Evolutionary conservation across 1,284 basidiomycete species (phyloP).

Genomic region (Hypsizygus ulmarius): DNA sequence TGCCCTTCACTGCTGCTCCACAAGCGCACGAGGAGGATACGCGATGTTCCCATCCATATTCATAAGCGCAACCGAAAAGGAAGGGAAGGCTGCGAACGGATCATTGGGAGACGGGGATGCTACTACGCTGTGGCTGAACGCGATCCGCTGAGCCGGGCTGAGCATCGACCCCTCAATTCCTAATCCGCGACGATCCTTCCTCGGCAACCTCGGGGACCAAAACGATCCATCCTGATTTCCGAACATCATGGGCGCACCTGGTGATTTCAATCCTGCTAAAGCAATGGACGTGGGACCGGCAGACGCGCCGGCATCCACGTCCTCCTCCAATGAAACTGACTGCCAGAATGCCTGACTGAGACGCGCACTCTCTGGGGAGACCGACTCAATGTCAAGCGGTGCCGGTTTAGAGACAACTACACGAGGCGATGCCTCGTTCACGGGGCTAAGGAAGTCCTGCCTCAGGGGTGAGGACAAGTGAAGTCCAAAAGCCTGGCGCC

Average conservation of each 20-base stretch:
- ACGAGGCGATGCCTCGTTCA: conserved; percentile 20
- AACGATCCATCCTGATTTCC: conserved; percentile 34
- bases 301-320: conserved; percentile 9
- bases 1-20: conserved; percentile 14
- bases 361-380: conserved; percentile 10
- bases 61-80: conserved; percentile 36
- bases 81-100: conserved; percentile 41
- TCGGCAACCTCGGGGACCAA: conserved; percentile 35
- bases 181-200: conserved; percentile 17
- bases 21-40: conserved; percentile 29
- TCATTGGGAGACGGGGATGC: conserved; percentile 42
- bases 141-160: conserved; percentile 30
- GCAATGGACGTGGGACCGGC: conserved; percentile 12
- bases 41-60: conserved; percentile 23
- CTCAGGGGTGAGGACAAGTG: conserved; percentile 29
- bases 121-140: conserved; percentile 24
- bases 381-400: conserved; percentile 27
- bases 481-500: conserved; percentile 16
- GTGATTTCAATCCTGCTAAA: conserved; percentile 9
- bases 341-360: conserved; percentile 43
- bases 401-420: conserved; percentile 29
- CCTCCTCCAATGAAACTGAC: conserved; percentile 36
- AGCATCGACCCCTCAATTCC: conserved; percentile 21
- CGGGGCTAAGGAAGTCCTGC: conserved; percentile 30
- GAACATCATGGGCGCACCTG: conserved; percentile 30